Evolutionary conservation across 495 filamentous ascomycete species (phyloP).

Genomic region (Neurospora hispaniola): DNA sequence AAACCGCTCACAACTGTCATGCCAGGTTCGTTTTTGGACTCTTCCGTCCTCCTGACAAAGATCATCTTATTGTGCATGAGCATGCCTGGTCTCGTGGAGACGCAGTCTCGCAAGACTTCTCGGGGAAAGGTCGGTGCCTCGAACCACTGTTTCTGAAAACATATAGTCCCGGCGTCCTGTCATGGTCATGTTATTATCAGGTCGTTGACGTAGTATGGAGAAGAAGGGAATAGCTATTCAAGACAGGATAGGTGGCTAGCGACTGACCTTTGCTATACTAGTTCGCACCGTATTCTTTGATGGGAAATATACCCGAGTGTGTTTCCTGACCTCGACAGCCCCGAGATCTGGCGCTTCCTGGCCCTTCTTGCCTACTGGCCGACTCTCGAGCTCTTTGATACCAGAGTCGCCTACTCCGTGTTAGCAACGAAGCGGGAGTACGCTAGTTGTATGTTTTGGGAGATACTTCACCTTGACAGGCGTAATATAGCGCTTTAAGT

Average conservation of each 20-base stretch:
- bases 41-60: constrained; percentile 43
- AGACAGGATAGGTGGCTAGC: constrained; percentile 31
- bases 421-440: not conserved
- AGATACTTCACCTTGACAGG: constrained; percentile 50
- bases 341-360: constrained; percentile 25
- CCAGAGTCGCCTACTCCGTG: constrained; percentile 46
- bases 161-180: constrained; percentile 67
- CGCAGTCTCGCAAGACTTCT: constrained; percentile 61
- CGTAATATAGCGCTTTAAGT: constrained; percentile 60
- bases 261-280: constrained; percentile 39
- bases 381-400: constrained; percentile 41
- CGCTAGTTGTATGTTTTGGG: not conserved
- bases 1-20: constrained; percentile 29
- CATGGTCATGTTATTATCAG: not conserved
- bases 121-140: constrained; percentile 54
- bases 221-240: not conserved
- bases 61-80: constrained; percentile 88
- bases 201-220: not conserved
- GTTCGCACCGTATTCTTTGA: constrained; percentile 55
- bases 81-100: constrained; percentile 51
- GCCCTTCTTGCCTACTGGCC: constrained; percentile 21
- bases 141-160: constrained; percentile 61
- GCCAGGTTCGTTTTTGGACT: not conserved
- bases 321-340: constrained; percentile 30
- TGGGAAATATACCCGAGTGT: constrained; percentile 75